Percentiles rank a stretch among this genome's conserved stretches.
Evolutionary conservation across 495 filamentous ascomycete species (phyloP).

Genomic region (Neurospora sp.): DNA sequence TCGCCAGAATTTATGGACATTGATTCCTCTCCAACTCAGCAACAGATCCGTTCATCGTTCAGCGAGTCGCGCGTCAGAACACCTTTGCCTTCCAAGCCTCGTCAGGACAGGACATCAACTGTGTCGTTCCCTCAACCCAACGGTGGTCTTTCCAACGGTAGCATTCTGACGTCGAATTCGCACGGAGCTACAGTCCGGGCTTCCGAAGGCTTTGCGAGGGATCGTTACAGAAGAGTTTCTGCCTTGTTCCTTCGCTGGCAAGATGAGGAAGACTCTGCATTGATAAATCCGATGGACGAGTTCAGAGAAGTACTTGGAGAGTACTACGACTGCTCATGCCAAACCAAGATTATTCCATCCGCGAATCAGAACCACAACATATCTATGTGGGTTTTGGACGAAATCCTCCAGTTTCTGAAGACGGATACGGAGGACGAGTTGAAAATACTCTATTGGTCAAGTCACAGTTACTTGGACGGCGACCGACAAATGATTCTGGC

Average conservation of each 20-base stretch:
- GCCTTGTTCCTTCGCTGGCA: constrained; percentile 39
- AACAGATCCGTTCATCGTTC: constrained; percentile 22
- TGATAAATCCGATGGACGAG: constrained; percentile 25
- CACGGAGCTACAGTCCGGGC: background rate
- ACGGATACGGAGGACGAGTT: constrained; percentile 20
- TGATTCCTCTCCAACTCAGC: constrained; percentile 17
- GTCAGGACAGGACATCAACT: constrained; percentile 28
- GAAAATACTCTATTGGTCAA: constrained; percentile 40
- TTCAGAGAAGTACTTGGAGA: constrained; percentile 30
- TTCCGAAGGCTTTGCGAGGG: background rate
- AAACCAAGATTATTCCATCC: constrained; percentile 31
- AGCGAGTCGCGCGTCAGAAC: constrained; percentile 37
- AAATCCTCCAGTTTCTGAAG: constrained; percentile 24
- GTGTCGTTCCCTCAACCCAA: background rate
- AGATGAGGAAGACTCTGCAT: constrained; percentile 30
- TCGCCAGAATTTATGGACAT: constrained; percentile 16
- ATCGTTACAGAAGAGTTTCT: constrained; percentile 31
- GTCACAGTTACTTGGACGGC: constrained; percentile 34
- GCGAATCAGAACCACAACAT: background rate
- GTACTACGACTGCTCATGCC: constrained; percentile 32
- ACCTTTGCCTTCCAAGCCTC: constrained; percentile 35
- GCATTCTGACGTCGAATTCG: background rate
- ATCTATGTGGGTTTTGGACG: constrained; percentile 31
- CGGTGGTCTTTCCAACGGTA: background rate
- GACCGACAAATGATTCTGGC: constrained; percentile 38